phyloP scores from a whole-genome alignment of 2,329 filamentous ascomycete genomes.

The Penicillium hordei region DNA sequence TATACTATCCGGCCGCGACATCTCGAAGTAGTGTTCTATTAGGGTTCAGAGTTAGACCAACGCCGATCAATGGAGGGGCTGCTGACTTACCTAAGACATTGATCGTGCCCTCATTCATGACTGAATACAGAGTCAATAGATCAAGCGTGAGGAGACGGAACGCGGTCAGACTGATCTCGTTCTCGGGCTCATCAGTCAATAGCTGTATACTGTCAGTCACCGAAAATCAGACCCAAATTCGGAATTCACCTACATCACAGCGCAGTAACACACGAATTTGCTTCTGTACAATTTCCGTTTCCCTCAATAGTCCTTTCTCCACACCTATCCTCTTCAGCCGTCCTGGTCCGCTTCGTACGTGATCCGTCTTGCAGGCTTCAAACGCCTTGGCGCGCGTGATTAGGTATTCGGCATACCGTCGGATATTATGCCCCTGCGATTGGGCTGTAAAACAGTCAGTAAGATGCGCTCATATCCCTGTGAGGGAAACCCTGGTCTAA shows the following conservation, averaged over 20 bases:
- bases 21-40: slow-evolving; percentile 93
- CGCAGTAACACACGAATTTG: slow-evolving; percentile 83
- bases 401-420: slow-evolving; percentile 86
- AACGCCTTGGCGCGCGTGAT: slow-evolving; percentile 78
- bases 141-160: slow-evolving; percentile 91
- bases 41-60: slow-evolving; percentile 13
- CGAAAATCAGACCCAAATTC: neutral
- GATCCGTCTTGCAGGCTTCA: slow-evolving; percentile 82
- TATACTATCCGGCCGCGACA: slow-evolving; percentile 92
- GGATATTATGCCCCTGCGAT: slow-evolving; percentile 91
- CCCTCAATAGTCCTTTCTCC: slow-evolving; percentile 86
- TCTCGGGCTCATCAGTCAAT: slow-evolving; percentile 83
- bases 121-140: slow-evolving; percentile 84
- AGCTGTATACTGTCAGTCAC: slow-evolving; percentile 57
- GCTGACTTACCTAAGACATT: slow-evolving; percentile 77
- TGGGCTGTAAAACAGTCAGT: slow-evolving; percentile 65
- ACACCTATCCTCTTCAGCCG: slow-evolving; percentile 82
- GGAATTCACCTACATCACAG: slow-evolving; percentile 70
- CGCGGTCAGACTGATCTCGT: slow-evolving; percentile 93
- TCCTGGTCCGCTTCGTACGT: slow-evolving; percentile 78
- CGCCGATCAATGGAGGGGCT: neutral
- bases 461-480: slow-evolving; percentile 9
- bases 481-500: slow-evolving; percentile 47
- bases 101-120: slow-evolving; percentile 95
- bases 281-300: slow-evolving; percentile 86